Conservation (phyloP, 2,329 filamentous ascomycete genomes). For the Remersonia thermophila region DNA sequence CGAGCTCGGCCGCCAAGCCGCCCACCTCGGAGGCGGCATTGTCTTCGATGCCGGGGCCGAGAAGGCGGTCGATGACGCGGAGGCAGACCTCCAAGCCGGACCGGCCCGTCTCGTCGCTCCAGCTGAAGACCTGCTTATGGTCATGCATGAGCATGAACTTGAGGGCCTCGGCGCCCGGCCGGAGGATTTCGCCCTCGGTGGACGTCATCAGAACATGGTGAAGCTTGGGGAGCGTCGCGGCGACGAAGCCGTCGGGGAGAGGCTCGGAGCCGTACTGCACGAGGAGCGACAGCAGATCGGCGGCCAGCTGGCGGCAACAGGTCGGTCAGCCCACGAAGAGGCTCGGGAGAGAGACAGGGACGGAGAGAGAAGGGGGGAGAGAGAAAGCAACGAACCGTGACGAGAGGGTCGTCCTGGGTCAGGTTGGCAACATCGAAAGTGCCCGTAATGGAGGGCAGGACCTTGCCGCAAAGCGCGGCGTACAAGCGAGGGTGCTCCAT, state of each 20-base stretch:
- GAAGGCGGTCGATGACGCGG: conserved; percentile 80
- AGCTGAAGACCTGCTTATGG: conserved; percentile 76
- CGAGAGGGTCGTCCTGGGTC: conserved; percentile 72
- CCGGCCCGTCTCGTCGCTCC: conserved; percentile 68
- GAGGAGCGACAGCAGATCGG: conserved; percentile 69
- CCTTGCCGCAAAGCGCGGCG: conserved; percentile 67
- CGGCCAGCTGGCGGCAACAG: conserved; percentile 47
- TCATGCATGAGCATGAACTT: conserved; percentile 87
- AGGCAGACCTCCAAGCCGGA: conserved; percentile 80
- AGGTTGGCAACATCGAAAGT: conserved; percentile 81
- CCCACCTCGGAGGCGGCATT: conserved; percentile 93
- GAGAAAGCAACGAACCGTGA: conserved; percentile 45
- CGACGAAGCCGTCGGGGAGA: conserved; percentile 75
- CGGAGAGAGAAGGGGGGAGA: too few relatives aligned
- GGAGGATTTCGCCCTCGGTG: conserved; percentile 75
- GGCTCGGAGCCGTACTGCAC: conserved; percentile 75
- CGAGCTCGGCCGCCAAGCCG: conserved; percentile 82
- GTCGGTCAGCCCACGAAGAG: conserved; percentile 6
- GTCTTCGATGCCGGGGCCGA: conserved; percentile 76
- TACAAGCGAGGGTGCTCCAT: conserved; percentile 54
- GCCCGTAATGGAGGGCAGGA: conserved; percentile 74
- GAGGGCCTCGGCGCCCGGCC: conserved; percentile 72
- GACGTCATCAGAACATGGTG: conserved; percentile 71
- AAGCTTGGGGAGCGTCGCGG: conserved; percentile 75
- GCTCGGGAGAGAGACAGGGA: not conserved